phyloP scores from a whole-genome alignment of 75 land plant genomes.

The Picea glauca region DNA sequence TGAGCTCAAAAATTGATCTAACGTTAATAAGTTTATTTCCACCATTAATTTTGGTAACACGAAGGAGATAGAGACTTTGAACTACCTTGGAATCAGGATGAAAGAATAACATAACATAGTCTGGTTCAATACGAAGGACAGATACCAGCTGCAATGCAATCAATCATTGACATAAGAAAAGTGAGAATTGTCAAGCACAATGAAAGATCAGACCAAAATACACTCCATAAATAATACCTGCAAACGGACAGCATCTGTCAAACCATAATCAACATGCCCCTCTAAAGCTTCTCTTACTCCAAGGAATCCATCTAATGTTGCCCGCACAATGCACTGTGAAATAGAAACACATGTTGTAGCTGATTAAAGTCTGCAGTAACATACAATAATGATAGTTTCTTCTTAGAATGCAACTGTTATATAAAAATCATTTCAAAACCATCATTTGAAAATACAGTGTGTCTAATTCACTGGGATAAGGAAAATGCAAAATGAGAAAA shows the following conservation, averaged over 20 bases:
- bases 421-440: neutral
- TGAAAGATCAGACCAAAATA: neutral
- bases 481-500: neutral
- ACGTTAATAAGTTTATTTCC: too few species aligned
- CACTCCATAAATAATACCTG: conserved; percentile 42
- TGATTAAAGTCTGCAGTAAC: neutral
- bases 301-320: conserved; percentile 35
- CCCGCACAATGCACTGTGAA: conserved; percentile 67
- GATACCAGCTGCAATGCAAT: conserved; percentile 9
- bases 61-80: too few species aligned
- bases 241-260: conserved; percentile 66
- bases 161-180: neutral
- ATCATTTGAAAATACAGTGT: neutral
- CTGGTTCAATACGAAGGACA: conserved; percentile 33
- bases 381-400: neutral
- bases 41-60: too few species aligned
- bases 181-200: neutral
- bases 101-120: conserved; percentile 46
- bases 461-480: neutral
- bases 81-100: conserved; percentile 79
- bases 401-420: neutral
- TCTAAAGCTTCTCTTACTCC: conserved; percentile 5
- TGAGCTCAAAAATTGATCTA: too few species aligned
- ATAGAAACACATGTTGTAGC: neutral
- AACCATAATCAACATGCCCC: conserved; percentile 19